A percentile compares a stretch with the other conserved stretches of the same genome.
Conservation (phyloP, 2,329 filamentous ascomycete species). For the Dendryphion nanum region DNA sequence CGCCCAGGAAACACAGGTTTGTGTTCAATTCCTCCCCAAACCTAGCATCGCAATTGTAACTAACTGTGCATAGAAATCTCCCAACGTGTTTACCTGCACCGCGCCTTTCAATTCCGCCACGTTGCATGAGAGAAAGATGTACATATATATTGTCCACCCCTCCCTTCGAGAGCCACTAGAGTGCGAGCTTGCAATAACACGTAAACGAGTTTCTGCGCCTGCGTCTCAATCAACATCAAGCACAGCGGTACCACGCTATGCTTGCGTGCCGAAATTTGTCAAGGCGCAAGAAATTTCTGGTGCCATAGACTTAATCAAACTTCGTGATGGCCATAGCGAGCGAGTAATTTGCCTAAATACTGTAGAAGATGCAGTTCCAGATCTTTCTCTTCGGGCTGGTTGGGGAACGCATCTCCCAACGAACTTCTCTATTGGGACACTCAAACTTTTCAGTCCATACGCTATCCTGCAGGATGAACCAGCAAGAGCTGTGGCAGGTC, state of each 20-base stretch:
- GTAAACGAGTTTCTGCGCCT: conserved; percentile 32
- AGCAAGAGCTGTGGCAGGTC: conserved; percentile 28
- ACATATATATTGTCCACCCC: conserved; percentile 37
- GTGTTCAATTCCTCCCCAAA: conserved; percentile 1
- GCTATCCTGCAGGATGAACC: conserved; percentile 25
- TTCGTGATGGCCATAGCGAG: conserved; percentile 31
- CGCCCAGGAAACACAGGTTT: conserved; percentile 16
- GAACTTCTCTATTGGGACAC: conserved; percentile 20
- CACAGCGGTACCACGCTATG: conserved; percentile 26
- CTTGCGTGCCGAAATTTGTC: conserved; percentile 34
- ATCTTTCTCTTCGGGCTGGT: conserved; percentile 32
- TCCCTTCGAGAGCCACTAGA: conserved; percentile 33
- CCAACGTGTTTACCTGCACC: conserved; percentile 28
- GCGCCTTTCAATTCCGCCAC: conserved; percentile 38
- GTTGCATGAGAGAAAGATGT: conserved; percentile 37
- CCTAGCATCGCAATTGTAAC: background rate
- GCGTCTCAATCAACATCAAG: conserved; percentile 22
- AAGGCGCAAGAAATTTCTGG: conserved; percentile 22
- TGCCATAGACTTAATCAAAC: conserved; percentile 29
- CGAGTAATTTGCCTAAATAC: conserved; percentile 28
- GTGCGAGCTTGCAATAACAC: conserved; percentile 35
- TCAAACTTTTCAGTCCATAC: conserved; percentile 36
- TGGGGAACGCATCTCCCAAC: conserved; percentile 37
- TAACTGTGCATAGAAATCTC: conserved; percentile 10
- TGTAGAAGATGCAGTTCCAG: conserved; percentile 15